Evolutionary conservation across 371 early-diverging fungal species (phyloP), one percentile per base, ranked within the genome.

Genomic region (Ordospora colligata): DNA sequence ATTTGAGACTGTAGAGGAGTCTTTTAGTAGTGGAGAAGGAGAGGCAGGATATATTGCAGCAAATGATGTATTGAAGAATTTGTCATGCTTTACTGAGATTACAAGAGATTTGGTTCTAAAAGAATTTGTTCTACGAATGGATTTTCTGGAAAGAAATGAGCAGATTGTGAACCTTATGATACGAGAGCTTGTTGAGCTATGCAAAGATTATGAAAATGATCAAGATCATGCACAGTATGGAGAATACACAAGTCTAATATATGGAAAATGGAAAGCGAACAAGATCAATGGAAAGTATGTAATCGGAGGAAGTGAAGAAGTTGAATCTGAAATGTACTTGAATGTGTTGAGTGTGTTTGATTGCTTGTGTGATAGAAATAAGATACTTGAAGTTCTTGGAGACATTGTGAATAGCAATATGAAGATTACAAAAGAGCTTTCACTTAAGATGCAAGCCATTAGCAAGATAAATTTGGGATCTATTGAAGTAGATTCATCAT

Each of bases 271-370:
- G 77, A 71, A 72, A 46, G 70, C 50, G 22, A 64, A 67, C 22
- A 77, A 67, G 19, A 46, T 51, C 5, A 49, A 71, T 17, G 65
- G 49, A 7, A 32, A 25, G 46, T 67, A 25, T 63, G 5, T 40
- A 5, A 22, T 19, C 3, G 58, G 40, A 12, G 40, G 17, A 12
- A 27, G n/a, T 0, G 32, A 37, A 12, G 14, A 58, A 6, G 25
- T 58, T 17, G 64, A 77, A 4, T 21, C 42, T 1, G 51, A 64
- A 27, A 77, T 77, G 27, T 77, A 71, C 37, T 54, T 40, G 14
- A 43, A 47, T 53, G 67, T 77, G 71, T 32, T 77, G 12, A 58
- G 72, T 32, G 63, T 77, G 32, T 77, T 71, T 45, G 68, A 67
- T 22, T 44, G 37, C 10, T 21, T 58, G 37, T 23, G 70, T 4